Percentiles rank a stretch among this genome's conserved stretches.
Evolutionary conservation across 768 basidiomycete species (phyloP).

Genomic region (Russula dissimulans): DNA sequence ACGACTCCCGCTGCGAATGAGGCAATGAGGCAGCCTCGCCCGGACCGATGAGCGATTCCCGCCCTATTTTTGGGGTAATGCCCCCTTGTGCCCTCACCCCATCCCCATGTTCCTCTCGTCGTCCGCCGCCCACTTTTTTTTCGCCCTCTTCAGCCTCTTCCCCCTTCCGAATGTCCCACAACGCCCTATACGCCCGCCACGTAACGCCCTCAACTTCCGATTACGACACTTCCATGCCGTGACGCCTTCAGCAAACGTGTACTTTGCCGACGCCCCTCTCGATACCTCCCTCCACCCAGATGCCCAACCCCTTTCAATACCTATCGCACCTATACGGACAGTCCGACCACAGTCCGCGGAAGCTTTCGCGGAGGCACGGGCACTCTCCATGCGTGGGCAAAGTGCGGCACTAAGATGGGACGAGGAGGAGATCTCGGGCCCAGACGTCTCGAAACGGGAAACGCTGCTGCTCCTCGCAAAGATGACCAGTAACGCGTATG

Average conservation of each 20-base stretch:
- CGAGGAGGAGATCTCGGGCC: conserved; percentile 51
- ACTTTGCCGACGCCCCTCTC: conserved; percentile 43
- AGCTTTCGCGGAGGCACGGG: conserved; percentile 29
- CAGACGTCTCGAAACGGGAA: conserved; percentile 63
- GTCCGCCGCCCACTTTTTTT: not conserved
- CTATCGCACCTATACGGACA: conserved; percentile 32
- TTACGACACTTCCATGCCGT: conserved; percentile 56
- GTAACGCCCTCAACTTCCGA: conserved; percentile 33
- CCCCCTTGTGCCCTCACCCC: not conserved
- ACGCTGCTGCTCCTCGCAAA: conserved; percentile 72
- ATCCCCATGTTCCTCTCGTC: not conserved
- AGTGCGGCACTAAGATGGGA: conserved; percentile 48
- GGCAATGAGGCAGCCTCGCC: too few relatives aligned
- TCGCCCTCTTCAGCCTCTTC: not conserved
- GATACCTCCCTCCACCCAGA: conserved; percentile 12
- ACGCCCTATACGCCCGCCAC: not conserved
- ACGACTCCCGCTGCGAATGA: too few relatives aligned
- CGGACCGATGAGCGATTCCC: too few relatives aligned
- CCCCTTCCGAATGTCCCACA: not conserved
- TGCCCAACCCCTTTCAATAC: conserved; percentile 32
- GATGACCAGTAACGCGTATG: conserved; percentile 86
- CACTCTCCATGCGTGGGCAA: conserved; percentile 33
- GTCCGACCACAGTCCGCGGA: conserved; percentile 39
- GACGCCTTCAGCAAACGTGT: conserved; percentile 33
- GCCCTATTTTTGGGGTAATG: not conserved